Evolutionary conservation across 169 alveolate genomes (phyloP).

Genomic region (Plasmodium inui): DNA sequence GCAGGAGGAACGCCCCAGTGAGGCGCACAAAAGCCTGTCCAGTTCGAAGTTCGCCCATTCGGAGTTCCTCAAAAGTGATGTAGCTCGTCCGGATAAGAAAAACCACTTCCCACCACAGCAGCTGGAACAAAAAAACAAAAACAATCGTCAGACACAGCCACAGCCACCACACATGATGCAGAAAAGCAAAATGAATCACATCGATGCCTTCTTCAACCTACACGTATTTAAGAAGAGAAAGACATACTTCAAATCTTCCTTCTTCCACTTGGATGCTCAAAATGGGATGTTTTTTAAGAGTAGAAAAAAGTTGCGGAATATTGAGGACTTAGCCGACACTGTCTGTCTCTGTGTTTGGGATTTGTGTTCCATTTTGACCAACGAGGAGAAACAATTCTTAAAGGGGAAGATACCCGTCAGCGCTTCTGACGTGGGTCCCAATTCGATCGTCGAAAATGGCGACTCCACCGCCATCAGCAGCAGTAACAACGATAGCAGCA

Average conservation of each 20-base stretch:
- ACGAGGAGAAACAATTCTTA: conserved; percentile 31
- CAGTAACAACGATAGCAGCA: background rate
- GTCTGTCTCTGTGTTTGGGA: conserved; percentile 67
- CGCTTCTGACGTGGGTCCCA: background rate
- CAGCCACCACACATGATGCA: background rate
- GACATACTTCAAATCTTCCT: conserved; percentile 32
- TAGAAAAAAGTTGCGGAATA: conserved; percentile 10
- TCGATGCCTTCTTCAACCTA: conserved; percentile 35
- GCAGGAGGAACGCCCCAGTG: background rate
- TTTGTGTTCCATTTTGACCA: conserved; percentile 37
- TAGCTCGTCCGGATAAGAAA: background rate
- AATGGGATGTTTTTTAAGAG: conserved; percentile 37
- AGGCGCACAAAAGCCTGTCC: background rate
- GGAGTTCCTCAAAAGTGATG: background rate
- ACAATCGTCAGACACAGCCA: background rate
- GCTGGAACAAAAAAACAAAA: background rate
- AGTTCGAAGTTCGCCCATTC: background rate
- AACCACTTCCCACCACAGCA: background rate
- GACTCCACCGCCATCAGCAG: background rate
- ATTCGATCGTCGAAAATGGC: background rate
- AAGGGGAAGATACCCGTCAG: background rate
- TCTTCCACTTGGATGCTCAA: conserved; percentile 32
- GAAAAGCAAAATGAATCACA: background rate
- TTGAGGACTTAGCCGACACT: background rate
- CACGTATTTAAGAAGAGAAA: conserved; percentile 49